Evolutionary conservation across 1,284 basidiomycete genomes (phyloP).

Genomic region (Tilletia caries): DNA sequence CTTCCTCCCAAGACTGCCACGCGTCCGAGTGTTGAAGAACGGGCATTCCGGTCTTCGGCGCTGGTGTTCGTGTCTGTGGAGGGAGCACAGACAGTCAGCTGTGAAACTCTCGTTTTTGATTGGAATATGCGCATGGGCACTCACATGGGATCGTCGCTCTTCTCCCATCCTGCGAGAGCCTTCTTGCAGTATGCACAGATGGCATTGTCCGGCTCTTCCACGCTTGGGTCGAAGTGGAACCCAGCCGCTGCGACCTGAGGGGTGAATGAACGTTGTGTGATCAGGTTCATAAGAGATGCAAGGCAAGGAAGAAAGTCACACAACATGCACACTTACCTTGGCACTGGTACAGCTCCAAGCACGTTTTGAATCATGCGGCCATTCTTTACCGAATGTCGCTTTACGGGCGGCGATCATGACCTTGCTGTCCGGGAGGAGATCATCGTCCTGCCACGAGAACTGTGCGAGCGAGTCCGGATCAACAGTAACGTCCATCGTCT

Average conservation of each 20-base stretch:
- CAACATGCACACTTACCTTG: slow-evolving; percentile 23
- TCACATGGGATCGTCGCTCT: slow-evolving; percentile 48
- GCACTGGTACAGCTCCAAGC: slow-evolving; percentile 53
- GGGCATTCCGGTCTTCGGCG: slow-evolving; percentile 46
- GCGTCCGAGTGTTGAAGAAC: slow-evolving; percentile 39
- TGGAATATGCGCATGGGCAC: slow-evolving; percentile 6
- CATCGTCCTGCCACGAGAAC: slow-evolving; percentile 27
- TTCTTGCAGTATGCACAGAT: slow-evolving; percentile 51
- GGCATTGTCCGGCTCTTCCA: slow-evolving; percentile 45
- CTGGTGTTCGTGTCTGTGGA: slow-evolving; percentile 41
- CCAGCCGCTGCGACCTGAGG: slow-evolving; percentile 48
- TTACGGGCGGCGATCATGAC: slow-evolving; percentile 42
- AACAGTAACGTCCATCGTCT: slow-evolving; percentile 5
- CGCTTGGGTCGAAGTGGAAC: slow-evolving; percentile 46
- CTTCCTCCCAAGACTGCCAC: background rate
- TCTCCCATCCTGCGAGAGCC: slow-evolving; percentile 51
- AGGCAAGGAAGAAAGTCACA: background rate
- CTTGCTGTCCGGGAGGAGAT: slow-evolving; percentile 42
- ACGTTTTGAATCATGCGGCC: slow-evolving; percentile 51
- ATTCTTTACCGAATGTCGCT: slow-evolving; percentile 44
- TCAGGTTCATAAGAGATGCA: background rate
- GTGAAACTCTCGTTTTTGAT: background rate
- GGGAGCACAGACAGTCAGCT: background rate
- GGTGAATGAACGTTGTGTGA: background rate
- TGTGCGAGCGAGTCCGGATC: slow-evolving; percentile 14